Evolutionary conservation across 2,329 filamentous ascomycete species (phyloP).

Genomic region (Incumbomyces delicatus): DNA sequence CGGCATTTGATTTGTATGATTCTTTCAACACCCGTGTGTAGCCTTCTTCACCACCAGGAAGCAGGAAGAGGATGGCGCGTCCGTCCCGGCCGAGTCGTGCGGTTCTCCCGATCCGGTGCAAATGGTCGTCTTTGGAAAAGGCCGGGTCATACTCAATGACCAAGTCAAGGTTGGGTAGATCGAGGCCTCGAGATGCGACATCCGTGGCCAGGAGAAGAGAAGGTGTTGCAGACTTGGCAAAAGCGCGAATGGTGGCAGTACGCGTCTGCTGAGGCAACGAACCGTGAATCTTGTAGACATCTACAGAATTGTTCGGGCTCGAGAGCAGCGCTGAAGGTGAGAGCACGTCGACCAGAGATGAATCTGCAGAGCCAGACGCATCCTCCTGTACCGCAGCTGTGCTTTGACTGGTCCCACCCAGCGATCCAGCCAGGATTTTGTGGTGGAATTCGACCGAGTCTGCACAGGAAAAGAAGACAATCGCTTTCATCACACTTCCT

Average conservation of each 20-base stretch:
- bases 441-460: slow-evolving; percentile 97
- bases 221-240: slow-evolving; percentile 62
- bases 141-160: slow-evolving; percentile 95
- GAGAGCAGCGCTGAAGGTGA: slow-evolving; percentile 62
- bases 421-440: slow-evolving; percentile 55
- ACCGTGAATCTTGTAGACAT: slow-evolving; percentile 79
- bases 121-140: slow-evolving; percentile 84
- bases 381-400: slow-evolving; percentile 19
- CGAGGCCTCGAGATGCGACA: slow-evolving; percentile 87
- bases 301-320: slow-evolving; percentile 64
- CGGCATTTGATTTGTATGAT: slow-evolving; percentile 44
- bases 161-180: slow-evolving; percentile 88
- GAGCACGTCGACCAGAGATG: slow-evolving; percentile 41
- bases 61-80: slow-evolving; percentile 77
- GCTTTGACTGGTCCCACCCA: slow-evolving; percentile 18
- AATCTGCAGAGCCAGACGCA: background rate
- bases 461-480: slow-evolving; percentile 92
- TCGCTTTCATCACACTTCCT: slow-evolving; percentile 90
- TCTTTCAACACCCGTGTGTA: slow-evolving; percentile 73
- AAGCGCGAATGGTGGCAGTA: slow-evolving; percentile 74
- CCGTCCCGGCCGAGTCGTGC: slow-evolving; percentile 85
- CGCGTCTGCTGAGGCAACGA: slow-evolving; percentile 81
- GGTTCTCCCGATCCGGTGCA: slow-evolving; percentile 89
- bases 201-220: slow-evolving; percentile 87
- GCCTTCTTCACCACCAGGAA: slow-evolving; percentile 83